Evolutionary conservation across 768 basidiomycete genomes (phyloP), one percentile per base, ranked within the genome.

Genomic region (Suillus bovinus): DNA sequence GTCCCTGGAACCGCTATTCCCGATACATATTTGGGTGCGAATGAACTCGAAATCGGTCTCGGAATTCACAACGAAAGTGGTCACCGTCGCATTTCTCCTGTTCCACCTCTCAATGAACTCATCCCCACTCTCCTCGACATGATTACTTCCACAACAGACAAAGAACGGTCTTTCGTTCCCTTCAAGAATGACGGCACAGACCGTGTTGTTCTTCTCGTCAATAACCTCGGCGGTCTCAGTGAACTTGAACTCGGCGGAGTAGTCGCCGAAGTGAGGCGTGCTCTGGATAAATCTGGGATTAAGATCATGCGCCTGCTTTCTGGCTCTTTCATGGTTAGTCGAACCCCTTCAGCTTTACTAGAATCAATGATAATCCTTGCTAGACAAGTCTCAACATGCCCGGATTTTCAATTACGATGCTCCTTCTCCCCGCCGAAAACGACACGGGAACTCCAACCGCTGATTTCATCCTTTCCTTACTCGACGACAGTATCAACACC

Each of bases 361-460:
- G 44, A 17, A 34, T 31, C 54, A 22, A 44, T 46, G 52, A 65
- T 36, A 17, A 38, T 33, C 63, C 53, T 9, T 49, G 68, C 39
- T 73, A 89, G 93, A 94, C 93, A 27, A 92, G 90, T 61, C 82
- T 96, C 66, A 95, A 94, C 75, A 94, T 95, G 91, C 91, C 93
- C 34, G 94, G 94, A 3, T 92, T 96, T 73, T 94, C 93, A 17
- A 78, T 96, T 63, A 91, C 93, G 1, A 80, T 94, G 20, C 80
- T 95, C 17, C 83, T 93, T 10, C 84, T 96, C 11, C 91, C 94
- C 0, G 70, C 76, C 34, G 55, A 76, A 50, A 64, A 76, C 44
- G 80, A 82, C 29, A 60, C 74, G 1, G 69, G 72, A 41, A 74
- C 78, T 1, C 79, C 83, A 8, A 68, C 76, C 7, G 61, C 75